Base-by-base conservation (phyloP, 805 yeast species). In the Torulaspora microellipsoides region DNA sequence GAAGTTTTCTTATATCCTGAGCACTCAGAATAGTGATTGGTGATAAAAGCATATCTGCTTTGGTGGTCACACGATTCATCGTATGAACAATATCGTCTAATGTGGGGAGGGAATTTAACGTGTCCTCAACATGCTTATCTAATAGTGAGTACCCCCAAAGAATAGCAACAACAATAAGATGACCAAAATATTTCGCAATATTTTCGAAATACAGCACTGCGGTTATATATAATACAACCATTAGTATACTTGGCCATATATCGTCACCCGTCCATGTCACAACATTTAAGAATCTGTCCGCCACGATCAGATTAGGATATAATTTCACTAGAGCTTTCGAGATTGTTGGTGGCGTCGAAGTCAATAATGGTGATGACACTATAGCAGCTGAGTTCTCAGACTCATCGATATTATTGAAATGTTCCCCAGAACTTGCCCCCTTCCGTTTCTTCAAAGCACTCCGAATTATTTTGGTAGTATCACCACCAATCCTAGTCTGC, bases 191-290 rank as follows among this genome's bases (percentile, higher is more conserved):
- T n/a, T 78, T 77, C 30, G 87, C 75, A 41, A 89, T 64, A n/a
- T 70, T 66, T 56, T 89, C 95, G 60, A 85, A 86, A 65, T 89
- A 86, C n/a, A 84, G 65, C 15, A 87, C 85, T 3, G 75, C 58
- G 4, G 83, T 66, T 1, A 79, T 68, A 61, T 77, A 81, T 10
- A 70, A 54, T 27, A 55, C 25, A 11, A 59, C 50, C 36, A 83
- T 55, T 23, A 88, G 71, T 14, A 85, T 68, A 55, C 88, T 80
- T 43, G 82, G 66, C 87, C 91, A 88, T 28, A 76, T 71, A 60
- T 87, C 93, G 30, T 85, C 90, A 49, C 81, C 81, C 2, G 97
- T 85, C 99, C 99, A 91, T 0, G 98, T 90, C 30, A 86, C 64
- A 31, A 89, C 72, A 34, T 86, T 81, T 43, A 89, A 70, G 2